A percentile compares a stretch with the other conserved stretches of the same genome.
Conservation (phyloP, 768 basidiomycete genomes). For the Hypsizygus marmoreus region DNA sequence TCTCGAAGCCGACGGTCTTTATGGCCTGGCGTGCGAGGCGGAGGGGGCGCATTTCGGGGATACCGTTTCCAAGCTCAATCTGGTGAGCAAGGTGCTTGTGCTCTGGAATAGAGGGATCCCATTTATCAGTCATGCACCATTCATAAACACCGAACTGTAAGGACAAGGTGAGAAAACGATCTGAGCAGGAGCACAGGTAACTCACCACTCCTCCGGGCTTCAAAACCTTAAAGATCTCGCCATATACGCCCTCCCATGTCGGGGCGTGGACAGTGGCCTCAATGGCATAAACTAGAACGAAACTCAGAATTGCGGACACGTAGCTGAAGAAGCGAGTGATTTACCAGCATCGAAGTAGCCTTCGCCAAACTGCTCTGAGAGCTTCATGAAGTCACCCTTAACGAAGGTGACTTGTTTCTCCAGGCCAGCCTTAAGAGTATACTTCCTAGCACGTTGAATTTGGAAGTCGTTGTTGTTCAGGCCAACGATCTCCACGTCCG, state of each 20-base stretch:
- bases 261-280: conserved; percentile 98
- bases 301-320: neutral
- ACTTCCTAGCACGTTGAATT: conserved; percentile 79
- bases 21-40: conserved; percentile 73
- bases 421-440: conserved; percentile 77
- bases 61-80: conserved; percentile 94
- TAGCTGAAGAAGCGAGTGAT: conserved; percentile 22
- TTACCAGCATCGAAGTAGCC: conserved; percentile 91
- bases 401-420: conserved; percentile 78
- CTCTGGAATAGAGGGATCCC: conserved; percentile 82
- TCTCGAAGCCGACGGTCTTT: conserved; percentile 78
- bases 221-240: conserved; percentile 88
- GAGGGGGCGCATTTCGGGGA: conserved; percentile 93
- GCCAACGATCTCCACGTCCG: conserved; percentile 82
- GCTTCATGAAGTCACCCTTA: conserved; percentile 97
- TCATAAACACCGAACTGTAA: conserved; percentile 94
- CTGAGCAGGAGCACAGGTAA: conserved; percentile 16
- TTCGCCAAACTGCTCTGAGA: conserved; percentile 88
- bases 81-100: conserved; percentile 92
- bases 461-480: conserved; percentile 98
- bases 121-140: conserved; percentile 97
- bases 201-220: conserved; percentile 94
- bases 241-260: conserved; percentile 93
- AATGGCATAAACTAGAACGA: conserved; percentile 83
- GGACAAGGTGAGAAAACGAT: conserved; percentile 4